Percentiles rank a stretch among this genome's conserved stretches.
phyloP scores from a whole-genome alignment of 2,329 filamentous ascomycete species.

The Fusarium ambrosium region DNA sequence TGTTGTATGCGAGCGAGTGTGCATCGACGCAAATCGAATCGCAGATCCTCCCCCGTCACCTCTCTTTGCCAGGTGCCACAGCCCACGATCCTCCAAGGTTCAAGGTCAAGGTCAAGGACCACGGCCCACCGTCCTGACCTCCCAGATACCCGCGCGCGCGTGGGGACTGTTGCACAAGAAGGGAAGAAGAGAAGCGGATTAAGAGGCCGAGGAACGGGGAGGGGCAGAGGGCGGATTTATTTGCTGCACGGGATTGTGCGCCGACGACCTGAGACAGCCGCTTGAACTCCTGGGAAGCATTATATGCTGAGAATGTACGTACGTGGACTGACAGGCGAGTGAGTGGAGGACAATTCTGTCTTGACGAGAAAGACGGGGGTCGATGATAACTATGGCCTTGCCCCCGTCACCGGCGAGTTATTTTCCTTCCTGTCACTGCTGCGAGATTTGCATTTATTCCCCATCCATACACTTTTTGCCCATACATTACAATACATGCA shows the following conservation, averaged over 20 bases:
- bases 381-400: conserved; percentile 31
- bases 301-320: conserved; percentile 43
- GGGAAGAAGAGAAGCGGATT: conserved; percentile 19
- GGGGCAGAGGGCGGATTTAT: conserved; percentile 26
- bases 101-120: conserved; percentile 31
- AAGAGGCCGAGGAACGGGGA: background rate
- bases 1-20: conserved; percentile 16
- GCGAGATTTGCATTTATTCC: conserved; percentile 6
- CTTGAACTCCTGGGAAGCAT: conserved; percentile 36
- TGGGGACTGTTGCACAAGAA: conserved; percentile 41
- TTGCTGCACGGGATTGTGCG: conserved; percentile 40
- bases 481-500: conserved; percentile 6
- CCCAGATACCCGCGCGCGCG: conserved; percentile 32
- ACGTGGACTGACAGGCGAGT: conserved; percentile 37
- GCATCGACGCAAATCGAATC: conserved; percentile 24
- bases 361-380: conserved; percentile 25
- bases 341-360: conserved; percentile 15
- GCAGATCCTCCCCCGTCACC: conserved; percentile 24
- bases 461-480: background rate
- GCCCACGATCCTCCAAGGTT: conserved; percentile 20
- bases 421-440: conserved; percentile 10
- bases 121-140: conserved; percentile 20
- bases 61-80: conserved; percentile 24
- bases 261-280: conserved; percentile 45
- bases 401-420: conserved; percentile 14